phyloP scores from a whole-genome alignment of 345 rosid genomes.

The Kandelia obovata region DNA sequence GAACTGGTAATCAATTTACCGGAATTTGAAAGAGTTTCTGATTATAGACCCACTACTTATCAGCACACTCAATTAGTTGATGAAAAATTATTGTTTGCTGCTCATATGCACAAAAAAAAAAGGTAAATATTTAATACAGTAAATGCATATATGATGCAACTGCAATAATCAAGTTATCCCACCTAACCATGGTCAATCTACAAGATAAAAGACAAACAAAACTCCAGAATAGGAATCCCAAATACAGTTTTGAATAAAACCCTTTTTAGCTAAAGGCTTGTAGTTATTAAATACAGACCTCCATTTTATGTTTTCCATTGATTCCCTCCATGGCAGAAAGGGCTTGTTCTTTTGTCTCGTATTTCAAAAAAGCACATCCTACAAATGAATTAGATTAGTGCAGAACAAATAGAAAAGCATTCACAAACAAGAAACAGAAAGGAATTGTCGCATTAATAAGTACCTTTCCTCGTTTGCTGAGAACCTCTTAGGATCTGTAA shows the following conservation, averaged over 20 bases:
- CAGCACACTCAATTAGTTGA: not conserved
- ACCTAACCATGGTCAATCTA: not conserved
- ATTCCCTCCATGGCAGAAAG: constrained; percentile 77
- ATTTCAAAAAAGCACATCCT: constrained; percentile 98
- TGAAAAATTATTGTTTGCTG: not conserved
- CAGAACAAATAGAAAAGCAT: constrained; percentile 17
- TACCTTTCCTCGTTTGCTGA: constrained; percentile 97
- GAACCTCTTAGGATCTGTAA: constrained; percentile 92
- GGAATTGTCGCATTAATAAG: constrained; percentile 12
- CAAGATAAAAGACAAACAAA: constrained; percentile 9
- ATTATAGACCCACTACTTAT: not conserved
- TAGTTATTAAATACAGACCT: constrained; percentile 50
- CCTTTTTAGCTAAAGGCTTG: not conserved
- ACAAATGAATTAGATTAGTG: constrained; percentile 17
- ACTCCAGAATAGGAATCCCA: not conserved
- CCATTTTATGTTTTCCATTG: constrained; percentile 95
- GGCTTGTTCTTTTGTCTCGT: constrained; percentile 94
- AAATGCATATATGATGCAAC: not conserved
- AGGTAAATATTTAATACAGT: not conserved
- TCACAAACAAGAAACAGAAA: constrained; percentile 7
- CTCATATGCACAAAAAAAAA: not conserved
- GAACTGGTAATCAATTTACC: not conserved
- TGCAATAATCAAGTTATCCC: not conserved
- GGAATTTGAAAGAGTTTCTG: not conserved
- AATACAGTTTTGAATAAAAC: not conserved